These are phyloP conservation scores for Saxispiralis lemnorum DNA, from an alignment of 495 filamentous ascomycete species.

Conservation along the genomic window DNA sequence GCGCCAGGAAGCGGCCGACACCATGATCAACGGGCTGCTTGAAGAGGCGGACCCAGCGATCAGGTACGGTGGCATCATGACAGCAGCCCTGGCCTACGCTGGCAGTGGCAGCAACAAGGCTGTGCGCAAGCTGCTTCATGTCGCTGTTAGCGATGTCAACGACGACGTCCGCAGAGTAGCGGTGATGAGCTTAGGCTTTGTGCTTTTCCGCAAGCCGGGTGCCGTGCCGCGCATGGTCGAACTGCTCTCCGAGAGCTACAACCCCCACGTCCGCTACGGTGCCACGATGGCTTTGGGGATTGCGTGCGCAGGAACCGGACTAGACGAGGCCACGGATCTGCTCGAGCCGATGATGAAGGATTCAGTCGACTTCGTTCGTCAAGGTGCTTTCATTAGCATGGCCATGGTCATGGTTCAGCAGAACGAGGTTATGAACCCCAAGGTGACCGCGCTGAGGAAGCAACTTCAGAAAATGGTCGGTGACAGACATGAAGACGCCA, in stretches of 20 bases:
- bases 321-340: conserved; percentile 92
- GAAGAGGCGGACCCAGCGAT: conserved; percentile 87
- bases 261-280: conserved; percentile 95
- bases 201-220: conserved; percentile 92
- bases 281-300: conserved; percentile 98
- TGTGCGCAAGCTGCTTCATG: conserved; percentile 88
- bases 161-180: conserved; percentile 92
- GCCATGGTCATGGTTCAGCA: conserved; percentile 98
- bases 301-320: conserved; percentile 87
- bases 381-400: conserved; percentile 86
- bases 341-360: conserved; percentile 99
- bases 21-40: conserved; percentile 79
- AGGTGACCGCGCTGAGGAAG: conserved; percentile 45
- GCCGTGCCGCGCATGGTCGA: conserved; percentile 99
- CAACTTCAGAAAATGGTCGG: conserved; percentile 61
- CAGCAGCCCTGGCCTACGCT: conserved; percentile 93
- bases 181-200: conserved; percentile 98
- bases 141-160: conserved; percentile 94
- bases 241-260: conserved; percentile 91
- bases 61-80: conserved; percentile 96
- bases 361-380: conserved; percentile 92
- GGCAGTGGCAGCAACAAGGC: conserved; percentile 97
- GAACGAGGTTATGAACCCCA: conserved; percentile 56
- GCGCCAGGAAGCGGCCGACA: conserved; percentile 84
- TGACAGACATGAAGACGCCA: conserved; percentile 95